phyloP scores from a whole-genome alignment of 1,284 basidiomycete species.

The Rhodotorula sp. region DNA sequence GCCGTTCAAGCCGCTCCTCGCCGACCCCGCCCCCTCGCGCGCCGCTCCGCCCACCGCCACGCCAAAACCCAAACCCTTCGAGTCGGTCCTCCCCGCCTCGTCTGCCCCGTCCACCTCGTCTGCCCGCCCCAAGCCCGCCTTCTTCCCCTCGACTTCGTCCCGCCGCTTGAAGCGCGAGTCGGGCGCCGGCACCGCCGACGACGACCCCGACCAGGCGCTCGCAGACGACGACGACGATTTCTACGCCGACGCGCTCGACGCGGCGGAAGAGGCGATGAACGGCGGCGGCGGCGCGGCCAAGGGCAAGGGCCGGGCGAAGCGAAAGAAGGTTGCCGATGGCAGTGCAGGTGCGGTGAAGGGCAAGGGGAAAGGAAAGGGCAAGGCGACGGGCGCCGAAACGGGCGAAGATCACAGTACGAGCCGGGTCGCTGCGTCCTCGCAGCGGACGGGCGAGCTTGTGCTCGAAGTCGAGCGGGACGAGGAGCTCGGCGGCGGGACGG shows the following conservation, averaged over 20 bases:
- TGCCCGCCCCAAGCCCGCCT: neutral
- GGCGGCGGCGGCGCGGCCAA: neutral
- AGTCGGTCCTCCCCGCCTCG: neutral
- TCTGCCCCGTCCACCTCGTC: neutral
- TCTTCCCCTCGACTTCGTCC: neutral
- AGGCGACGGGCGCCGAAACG: neutral
- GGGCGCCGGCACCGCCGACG: neutral
- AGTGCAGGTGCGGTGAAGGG: neutral
- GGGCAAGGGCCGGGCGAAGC: neutral
- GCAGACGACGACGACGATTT: constrained; percentile 12
- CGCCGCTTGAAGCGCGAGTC: neutral
- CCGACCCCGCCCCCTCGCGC: neutral
- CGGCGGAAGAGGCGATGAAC: neutral
- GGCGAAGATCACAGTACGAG: neutral
- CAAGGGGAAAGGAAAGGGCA: constrained; percentile 3
- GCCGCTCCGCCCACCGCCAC: neutral
- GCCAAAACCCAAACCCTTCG: constrained; percentile 13
- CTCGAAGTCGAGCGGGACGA: constrained; percentile 10
- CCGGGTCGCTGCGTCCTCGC: neutral
- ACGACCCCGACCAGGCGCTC: constrained; percentile 3
- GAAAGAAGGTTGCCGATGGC: neutral
- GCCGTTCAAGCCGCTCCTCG: constrained; percentile 20
- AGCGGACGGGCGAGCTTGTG: constrained; percentile 2
- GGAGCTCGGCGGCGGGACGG: constrained; percentile 6
- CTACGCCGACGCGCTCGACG: neutral